A percentile compares a stretch with the other conserved stretches of the same genome.
Evolutionary conservation across 1,284 basidiomycete genomes (phyloP).

Genomic region (Phylloporus sp.): DNA sequence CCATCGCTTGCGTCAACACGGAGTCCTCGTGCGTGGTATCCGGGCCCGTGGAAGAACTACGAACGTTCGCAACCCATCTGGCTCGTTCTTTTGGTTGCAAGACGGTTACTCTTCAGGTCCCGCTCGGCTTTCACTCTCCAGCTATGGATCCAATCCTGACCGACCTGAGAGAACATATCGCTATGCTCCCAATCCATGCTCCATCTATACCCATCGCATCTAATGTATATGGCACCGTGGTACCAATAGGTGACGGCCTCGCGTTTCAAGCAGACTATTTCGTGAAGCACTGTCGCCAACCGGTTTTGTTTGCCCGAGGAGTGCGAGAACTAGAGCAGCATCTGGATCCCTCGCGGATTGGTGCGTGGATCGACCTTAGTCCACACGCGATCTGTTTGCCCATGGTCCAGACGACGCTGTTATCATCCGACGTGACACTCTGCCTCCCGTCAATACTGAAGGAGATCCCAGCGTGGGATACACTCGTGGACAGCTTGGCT

Average conservation of each 20-base stretch:
- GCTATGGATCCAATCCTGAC: slow-evolving; percentile 65
- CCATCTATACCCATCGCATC: slow-evolving; percentile 67
- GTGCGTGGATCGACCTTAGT: slow-evolving; percentile 72
- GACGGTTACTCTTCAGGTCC: slow-evolving; percentile 55
- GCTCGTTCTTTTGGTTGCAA: slow-evolving; percentile 47
- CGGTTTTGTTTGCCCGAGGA: slow-evolving; percentile 65
- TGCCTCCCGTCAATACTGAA: slow-evolving; percentile 60
- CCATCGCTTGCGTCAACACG: slow-evolving; percentile 71
- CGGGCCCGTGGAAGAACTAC: slow-evolving; percentile 56
- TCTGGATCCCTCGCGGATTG: slow-evolving; percentile 41
- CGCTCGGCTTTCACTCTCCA: slow-evolving; percentile 70
- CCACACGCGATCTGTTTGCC: slow-evolving; percentile 65
- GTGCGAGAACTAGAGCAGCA: slow-evolving; percentile 49
- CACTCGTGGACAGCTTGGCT: slow-evolving; percentile 54
- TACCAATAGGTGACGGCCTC: slow-evolving; percentile 58
- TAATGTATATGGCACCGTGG: slow-evolving; percentile 60
- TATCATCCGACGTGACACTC: slow-evolving; percentile 40
- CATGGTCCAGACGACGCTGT: slow-evolving; percentile 57
- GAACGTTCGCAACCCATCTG: slow-evolving; percentile 51
- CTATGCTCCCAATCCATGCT: slow-evolving; percentile 47
- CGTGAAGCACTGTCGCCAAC: slow-evolving; percentile 62
- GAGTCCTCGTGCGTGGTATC: slow-evolving; percentile 63
- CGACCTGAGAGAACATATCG: slow-evolving; percentile 52
- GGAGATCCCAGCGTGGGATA: slow-evolving; percentile 51
- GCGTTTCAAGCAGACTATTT: slow-evolving; percentile 64